These are phyloP conservation scores for Penicillium herquei DNA, from an alignment of 495 filamentous ascomycete species.

Conservation along the genomic window DNA sequence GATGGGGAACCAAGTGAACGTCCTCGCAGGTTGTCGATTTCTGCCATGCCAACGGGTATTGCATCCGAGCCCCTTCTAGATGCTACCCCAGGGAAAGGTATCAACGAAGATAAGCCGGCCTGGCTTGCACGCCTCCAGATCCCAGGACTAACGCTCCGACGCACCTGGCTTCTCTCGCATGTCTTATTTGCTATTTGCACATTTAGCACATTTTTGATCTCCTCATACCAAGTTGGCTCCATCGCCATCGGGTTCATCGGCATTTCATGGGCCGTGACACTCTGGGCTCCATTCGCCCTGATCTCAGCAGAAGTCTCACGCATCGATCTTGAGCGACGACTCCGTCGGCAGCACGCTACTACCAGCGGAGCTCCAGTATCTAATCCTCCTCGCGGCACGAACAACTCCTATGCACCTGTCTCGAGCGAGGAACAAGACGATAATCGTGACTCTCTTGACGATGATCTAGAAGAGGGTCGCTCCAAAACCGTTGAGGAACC, in stretches of 20 bases:
- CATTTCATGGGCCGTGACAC: slow-evolving; percentile 82
- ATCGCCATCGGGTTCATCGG: slow-evolving; percentile 75
- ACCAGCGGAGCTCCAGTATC: slow-evolving; percentile 2
- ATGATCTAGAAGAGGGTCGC: slow-evolving; percentile 31
- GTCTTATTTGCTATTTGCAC: slow-evolving; percentile 75
- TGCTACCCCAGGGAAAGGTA: slow-evolving; percentile 2
- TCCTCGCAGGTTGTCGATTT: slow-evolving; percentile 30
- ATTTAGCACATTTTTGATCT: slow-evolving; percentile 77
- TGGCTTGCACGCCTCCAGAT: slow-evolving; percentile 64
- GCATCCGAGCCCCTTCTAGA: slow-evolving; percentile 32
- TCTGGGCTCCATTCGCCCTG: slow-evolving; percentile 91
- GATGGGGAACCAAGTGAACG: slow-evolving; percentile 22
- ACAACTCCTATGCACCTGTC: slow-evolving; percentile 8
- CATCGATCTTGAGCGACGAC: slow-evolving; percentile 67
- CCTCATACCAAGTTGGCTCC: slow-evolving; percentile 61
- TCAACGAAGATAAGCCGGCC: slow-evolving; percentile 15
- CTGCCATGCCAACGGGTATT: slow-evolving; percentile 25
- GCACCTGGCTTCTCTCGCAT: slow-evolving; percentile 80
- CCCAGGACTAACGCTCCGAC: slow-evolving; percentile 76
- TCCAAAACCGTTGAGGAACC: slow-evolving; percentile 14
- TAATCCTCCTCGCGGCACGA: background rate
- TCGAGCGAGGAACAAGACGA: slow-evolving; percentile 12
- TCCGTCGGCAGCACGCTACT: slow-evolving; percentile 39
- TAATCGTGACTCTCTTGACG: background rate
- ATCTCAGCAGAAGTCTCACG: slow-evolving; percentile 83